phyloP scores from a whole-genome alignment of 306 rosid genomes.

The Casuarina cunninghamiana region DNA sequence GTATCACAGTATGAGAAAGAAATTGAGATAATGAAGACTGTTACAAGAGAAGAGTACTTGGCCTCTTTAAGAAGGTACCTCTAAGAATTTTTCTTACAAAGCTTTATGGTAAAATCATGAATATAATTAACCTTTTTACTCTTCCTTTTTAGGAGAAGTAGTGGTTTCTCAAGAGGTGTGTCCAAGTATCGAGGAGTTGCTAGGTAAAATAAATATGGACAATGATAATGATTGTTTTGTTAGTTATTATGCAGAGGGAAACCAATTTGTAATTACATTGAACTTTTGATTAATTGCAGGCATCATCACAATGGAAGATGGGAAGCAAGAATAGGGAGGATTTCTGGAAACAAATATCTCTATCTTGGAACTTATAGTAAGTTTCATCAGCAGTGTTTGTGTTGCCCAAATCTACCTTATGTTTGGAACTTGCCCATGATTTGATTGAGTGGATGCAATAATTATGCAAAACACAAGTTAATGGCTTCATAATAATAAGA shows the following conservation, averaged over 20 bases:
- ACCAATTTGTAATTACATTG: slow-evolving; percentile 11
- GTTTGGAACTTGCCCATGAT: too few relatives aligned
- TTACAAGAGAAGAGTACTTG: slow-evolving; percentile 42
- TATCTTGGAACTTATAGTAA: slow-evolving; percentile 48
- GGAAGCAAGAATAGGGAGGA: slow-evolving; percentile 58
- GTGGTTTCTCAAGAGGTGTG: slow-evolving; percentile 53
- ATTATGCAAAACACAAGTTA: not conserved
- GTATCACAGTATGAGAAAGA: slow-evolving; percentile 41
- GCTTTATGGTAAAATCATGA: not conserved
- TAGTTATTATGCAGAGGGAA: not conserved
- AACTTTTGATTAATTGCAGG: slow-evolving; percentile 25
- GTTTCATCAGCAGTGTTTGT: not conserved
- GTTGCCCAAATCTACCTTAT: too few relatives aligned
- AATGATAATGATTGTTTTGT: not conserved
- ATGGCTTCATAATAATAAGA: not conserved
- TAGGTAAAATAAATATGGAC: slow-evolving; percentile 19
- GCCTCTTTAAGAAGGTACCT: slow-evolving; percentile 49
- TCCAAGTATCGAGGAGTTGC: slow-evolving; percentile 56
- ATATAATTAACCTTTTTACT: slow-evolving; percentile 7
- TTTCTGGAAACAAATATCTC: slow-evolving; percentile 54
- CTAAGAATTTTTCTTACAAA: not conserved
- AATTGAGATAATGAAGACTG: slow-evolving; percentile 37
- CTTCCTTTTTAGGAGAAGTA: slow-evolving; percentile 37
- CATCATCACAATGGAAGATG: slow-evolving; percentile 59
- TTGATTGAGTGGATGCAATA: not conserved